A percentile compares a stretch with the other conserved stretches of the same genome.
phyloP scores from a whole-genome alignment of 2,329 filamentous ascomycete species.

The Camptophora hylomeconis region DNA sequence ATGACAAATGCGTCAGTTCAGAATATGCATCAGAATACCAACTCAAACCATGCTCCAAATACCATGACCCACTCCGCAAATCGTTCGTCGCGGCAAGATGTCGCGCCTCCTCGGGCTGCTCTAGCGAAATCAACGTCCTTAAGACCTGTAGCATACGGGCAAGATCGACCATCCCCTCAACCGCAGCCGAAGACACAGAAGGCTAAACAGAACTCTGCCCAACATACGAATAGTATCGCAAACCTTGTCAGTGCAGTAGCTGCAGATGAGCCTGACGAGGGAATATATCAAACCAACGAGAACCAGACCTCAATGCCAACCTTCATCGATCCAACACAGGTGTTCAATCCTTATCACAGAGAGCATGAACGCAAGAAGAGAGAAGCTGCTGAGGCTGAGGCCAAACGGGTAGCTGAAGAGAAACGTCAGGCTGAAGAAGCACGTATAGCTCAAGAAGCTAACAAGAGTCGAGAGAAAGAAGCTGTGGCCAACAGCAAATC shows the following conservation, averaged over 20 bases:
- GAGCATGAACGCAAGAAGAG: constrained; percentile 30
- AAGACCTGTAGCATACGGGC: too few relatives aligned
- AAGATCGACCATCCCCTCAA: constrained; percentile 1
- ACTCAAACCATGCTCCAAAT: not conserved
- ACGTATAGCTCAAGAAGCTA: constrained; percentile 3
- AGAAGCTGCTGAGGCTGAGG: constrained; percentile 25
- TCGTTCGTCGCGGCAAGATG: too few relatives aligned
- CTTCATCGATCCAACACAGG: constrained; percentile 40
- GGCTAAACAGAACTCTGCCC: constrained; percentile 1
- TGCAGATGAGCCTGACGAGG: constrained; percentile 5
- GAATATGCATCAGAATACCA: constrained; percentile 1
- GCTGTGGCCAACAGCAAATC: not conserved
- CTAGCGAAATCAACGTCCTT: too few relatives aligned
- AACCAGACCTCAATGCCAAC: constrained; percentile 21
- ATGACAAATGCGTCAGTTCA: constrained; percentile 2
- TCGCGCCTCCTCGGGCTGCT: too few relatives aligned
- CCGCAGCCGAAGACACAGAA: not conserved
- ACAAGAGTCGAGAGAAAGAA: constrained; percentile 8
- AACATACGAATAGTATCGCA: constrained; percentile 10
- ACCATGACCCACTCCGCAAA: constrained; percentile 2
- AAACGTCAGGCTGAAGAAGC: constrained; percentile 3
- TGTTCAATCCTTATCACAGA: constrained; percentile 41
- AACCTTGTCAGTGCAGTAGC: constrained; percentile 9
- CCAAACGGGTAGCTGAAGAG: constrained; percentile 7
- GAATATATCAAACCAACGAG: constrained; percentile 5